Evolutionary conservation across 306 rosid species (phyloP).

Genomic region (Quercus alba): DNA sequence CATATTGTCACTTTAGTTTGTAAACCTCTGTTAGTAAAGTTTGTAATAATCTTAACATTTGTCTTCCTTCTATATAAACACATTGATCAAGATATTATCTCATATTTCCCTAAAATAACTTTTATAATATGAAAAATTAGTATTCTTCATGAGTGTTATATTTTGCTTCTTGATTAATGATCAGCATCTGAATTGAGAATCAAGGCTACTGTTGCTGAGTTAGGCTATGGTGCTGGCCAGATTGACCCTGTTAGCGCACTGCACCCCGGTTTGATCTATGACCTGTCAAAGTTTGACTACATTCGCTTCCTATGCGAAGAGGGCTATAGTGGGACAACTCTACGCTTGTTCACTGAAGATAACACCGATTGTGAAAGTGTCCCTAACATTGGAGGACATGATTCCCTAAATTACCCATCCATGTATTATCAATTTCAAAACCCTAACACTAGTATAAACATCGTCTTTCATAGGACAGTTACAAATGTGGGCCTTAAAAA

Average conservation of each 20-base stretch:
- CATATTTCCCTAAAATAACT: background rate
- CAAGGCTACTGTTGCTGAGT: constrained; percentile 19
- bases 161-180: constrained; percentile 17
- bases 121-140: background rate
- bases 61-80: too few relatives aligned
- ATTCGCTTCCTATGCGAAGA: constrained; percentile 52
- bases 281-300: constrained; percentile 33
- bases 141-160: background rate
- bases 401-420: constrained; percentile 78
- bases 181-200: constrained; percentile 48
- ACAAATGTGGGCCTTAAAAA: constrained; percentile 51
- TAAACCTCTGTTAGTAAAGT: too few relatives aligned
- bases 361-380: background rate
- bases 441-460: constrained; percentile 26
- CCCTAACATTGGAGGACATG: constrained; percentile 4
- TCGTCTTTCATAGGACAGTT: constrained; percentile 51
- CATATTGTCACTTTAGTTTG: too few relatives aligned
- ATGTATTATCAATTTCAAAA: constrained; percentile 38
- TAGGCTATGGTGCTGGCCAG: constrained; percentile 66
- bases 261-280: constrained; percentile 64
- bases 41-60: too few relatives aligned
- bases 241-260: constrained; percentile 45
- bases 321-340: constrained; percentile 38
- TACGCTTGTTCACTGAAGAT: constrained; percentile 13
- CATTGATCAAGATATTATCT: too few relatives aligned